phyloP scores from a whole-genome alignment of 257 asterid species.

The Agastache rugosa region DNA sequence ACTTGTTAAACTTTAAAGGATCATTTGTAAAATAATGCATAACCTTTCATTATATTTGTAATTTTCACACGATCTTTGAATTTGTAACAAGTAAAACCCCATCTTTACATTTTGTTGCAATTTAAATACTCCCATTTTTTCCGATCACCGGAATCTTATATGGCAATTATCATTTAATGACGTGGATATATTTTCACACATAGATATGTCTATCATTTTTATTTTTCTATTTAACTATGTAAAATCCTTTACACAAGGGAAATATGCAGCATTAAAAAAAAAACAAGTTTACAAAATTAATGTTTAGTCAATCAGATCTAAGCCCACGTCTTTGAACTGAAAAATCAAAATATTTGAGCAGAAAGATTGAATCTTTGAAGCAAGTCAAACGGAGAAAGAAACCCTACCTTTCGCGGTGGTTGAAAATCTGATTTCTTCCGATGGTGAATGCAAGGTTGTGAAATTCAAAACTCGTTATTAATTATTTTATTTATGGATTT shows the following conservation, averaged over 20 bases:
- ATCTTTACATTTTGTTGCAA: no score
- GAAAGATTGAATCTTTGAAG: constrained; percentile 25
- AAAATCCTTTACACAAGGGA: constrained; percentile 14
- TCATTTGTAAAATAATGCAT: no score
- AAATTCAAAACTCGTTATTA: constrained; percentile 5
- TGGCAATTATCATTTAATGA: no score
- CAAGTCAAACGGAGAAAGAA: constrained; percentile 13
- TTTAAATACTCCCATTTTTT: no score
- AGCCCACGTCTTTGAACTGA: background rate
- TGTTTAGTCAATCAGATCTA: constrained; percentile 13
- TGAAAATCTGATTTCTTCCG: constrained; percentile 9
- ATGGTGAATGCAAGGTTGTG: constrained; percentile 17
- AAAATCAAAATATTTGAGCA: background rate
- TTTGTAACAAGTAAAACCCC: no score
- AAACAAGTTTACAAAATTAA: background rate
- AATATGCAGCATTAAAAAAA: background rate
- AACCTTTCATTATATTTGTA: no score
- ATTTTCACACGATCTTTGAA: no score
- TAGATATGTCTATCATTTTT: no score
- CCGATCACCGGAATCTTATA: no score
- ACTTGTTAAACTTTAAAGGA: no score
- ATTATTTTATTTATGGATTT: background rate
- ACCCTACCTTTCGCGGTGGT: constrained; percentile 17
- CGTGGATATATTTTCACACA: no score
- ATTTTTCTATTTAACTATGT: no score